Base-by-base conservation (phyloP, 345 rosid genomes). In the Melastoma malabathricum region DNA sequence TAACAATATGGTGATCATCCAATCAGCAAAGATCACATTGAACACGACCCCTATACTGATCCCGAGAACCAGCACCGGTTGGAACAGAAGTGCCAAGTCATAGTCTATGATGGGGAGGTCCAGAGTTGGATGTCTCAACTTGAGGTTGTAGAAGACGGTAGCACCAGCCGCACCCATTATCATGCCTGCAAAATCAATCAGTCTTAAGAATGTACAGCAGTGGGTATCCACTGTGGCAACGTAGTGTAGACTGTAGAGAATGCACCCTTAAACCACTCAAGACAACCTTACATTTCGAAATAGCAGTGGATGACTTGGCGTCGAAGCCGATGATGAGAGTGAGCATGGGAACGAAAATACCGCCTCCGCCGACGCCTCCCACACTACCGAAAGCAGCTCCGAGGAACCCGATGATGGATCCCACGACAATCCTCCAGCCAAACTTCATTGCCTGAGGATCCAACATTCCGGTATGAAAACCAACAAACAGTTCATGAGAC, bases 351-450 rank as follows among this genome's bases (percentile, higher is more conserved):
- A 61, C 59, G 18, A 61, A 61, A 39, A 61, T 84, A n/a, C 96
- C 94, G 55, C 87, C 96, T 2, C 96, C 93, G 51, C 96, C 96
- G 43, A 81, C 89, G 51, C 96, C 96, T 17, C 93, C 96, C 13
- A 81, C 96, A 44, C 96, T 83, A 49, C 96, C 89, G 66, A 75
- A 87, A 3, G 94, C 90, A 34, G 96, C 96, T 43, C 90, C 96
- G 15, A 78, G 66, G 77, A 87, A 84, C 55, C 94, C 90, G 69
- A 87, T 25, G 39, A 84, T 54, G 18, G 75, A 56, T n/a, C 90
- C 94, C 47, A 77, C 0, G 41, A 81, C 72, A 50, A 81, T 78
- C 72, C 70, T 70, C 94, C 90, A 84, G 15, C 71, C 74, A 41
- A 87, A 71, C 73, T 80, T 72, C 82, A 78, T 69, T 20, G 68